Percentiles rank a stretch among this genome's conserved stretches.
These are phyloP conservation scores for Mucor circinelloides DNA, from an alignment of 371 early-diverging fungal species.

Conservation along the genomic window DNA sequence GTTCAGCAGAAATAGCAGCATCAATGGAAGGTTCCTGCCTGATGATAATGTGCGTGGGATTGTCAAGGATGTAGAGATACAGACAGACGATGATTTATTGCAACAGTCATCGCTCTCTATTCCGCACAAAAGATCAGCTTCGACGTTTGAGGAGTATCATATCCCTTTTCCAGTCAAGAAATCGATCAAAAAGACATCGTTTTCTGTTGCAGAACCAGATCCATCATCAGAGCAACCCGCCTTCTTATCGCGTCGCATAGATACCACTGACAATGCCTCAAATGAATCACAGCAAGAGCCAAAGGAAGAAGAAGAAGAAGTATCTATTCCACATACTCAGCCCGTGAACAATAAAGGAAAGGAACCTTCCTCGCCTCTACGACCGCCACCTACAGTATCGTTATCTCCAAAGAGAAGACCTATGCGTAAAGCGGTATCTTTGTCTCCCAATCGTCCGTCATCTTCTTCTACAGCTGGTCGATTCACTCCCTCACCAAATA, in stretches of 20 bases:
- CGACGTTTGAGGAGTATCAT: not conserved
- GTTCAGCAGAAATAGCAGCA: not conserved
- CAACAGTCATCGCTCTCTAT: not conserved
- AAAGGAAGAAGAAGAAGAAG: not conserved
- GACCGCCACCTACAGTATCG: not conserved
- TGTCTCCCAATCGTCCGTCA: not conserved
- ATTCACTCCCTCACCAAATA: not conserved
- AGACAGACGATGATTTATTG: slow-evolving; percentile 10
- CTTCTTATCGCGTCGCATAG: not conserved
- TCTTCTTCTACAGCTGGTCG: not conserved
- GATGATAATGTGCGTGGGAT: slow-evolving; percentile 1
- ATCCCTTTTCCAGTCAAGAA: not conserved
- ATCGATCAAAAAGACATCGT: not conserved
- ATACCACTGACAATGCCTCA: not conserved
- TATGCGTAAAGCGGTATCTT: not conserved
- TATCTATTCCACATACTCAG: not conserved
- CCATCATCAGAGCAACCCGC: not conserved
- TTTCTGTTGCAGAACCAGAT: not conserved
- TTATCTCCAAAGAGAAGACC: not conserved
- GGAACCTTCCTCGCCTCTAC: not conserved
- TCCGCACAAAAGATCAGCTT: not conserved
- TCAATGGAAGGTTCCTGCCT: slow-evolving; percentile 17
- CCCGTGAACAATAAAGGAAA: not conserved
- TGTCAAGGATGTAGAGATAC: slow-evolving; percentile 14
- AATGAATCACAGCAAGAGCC: not conserved